Base-by-base conservation (phyloP, 164 flowering plant species). In the Echeveria elegans region DNA sequence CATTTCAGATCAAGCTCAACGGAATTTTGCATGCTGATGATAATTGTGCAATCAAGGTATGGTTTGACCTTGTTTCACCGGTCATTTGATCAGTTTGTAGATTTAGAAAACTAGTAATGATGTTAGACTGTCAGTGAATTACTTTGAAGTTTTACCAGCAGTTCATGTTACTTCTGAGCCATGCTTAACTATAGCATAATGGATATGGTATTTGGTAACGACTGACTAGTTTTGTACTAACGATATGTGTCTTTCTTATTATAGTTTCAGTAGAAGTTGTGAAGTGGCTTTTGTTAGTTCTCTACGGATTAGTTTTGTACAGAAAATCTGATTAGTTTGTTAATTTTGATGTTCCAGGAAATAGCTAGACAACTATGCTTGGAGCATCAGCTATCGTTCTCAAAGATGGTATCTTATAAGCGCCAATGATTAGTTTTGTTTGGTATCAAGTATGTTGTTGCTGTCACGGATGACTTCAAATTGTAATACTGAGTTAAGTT, bases 301-400 rank as follows among this genome's bases (percentile, higher is more conserved):
- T 38, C 12, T 0, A 38, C 41, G 18, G 18, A 53, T 26, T 29
- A 21, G 30, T 8, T 24, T 10, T 53, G 59, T 10, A 53, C 10
- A 6, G 29, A 24, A 7, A 24, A 50, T 1, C 24, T n/a, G n/a
- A n/a, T n/a, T n/a, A 12, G 45, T 64, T 43, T 53, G 61, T 36
- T 52, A 70, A n/a, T 69, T 41, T 43, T 67, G 64, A 64, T 73
- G 67, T 66, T 79, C 47, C 82, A 92, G 99, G 99, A 92, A 82
- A 90, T 92, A 66, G 89, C 97, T 63, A 83, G 86, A 64, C 99
- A 92, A 76, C 73, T 95, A 68, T 95, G 99, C 58, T 18, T 79
- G 76, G 99, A 90, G 77, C 87, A 95, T 82, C 82, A 95, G 16
- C 73, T 95, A 64, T 43, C 72, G 36, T 92, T 88, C 83, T 87